Conservation (phyloP, 1,139 yeast species). For the Pichia sp. region DNA sequence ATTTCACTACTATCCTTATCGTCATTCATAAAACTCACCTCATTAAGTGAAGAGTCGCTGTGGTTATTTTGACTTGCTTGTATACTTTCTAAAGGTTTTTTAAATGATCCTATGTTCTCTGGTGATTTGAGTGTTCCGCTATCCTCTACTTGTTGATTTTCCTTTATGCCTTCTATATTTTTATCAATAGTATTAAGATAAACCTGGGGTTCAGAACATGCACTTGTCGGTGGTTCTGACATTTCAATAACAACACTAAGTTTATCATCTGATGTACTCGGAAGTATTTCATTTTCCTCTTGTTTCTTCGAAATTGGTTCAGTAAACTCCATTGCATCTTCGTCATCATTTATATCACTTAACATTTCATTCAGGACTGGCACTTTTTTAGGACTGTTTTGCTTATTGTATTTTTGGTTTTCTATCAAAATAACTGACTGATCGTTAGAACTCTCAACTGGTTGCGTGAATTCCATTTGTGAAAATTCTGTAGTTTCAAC, state of each 20-base stretch:
- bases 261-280: background rate
- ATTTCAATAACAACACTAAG: slow-evolving; percentile 9
- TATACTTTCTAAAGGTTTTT: background rate
- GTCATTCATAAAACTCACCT: background rate
- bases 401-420: too few species aligned
- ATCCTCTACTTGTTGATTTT: background rate
- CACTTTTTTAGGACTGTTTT: too few species aligned
- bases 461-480: background rate
- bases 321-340: slow-evolving; percentile 12
- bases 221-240: slow-evolving; percentile 12
- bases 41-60: too few species aligned
- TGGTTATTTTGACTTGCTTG: background rate
- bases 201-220: background rate
- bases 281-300: background rate
- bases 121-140: background rate
- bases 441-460: background rate
- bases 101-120: background rate
- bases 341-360: background rate
- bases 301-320: background rate
- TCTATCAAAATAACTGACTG: background rate
- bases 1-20: slow-evolving; percentile 9
- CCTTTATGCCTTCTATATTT: background rate
- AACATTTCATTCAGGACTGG: background rate
- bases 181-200: too few species aligned
- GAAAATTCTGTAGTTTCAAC: background rate